phyloP scores from a whole-genome alignment of 768 basidiomycete genomes.

The Dendrothele bispora region DNA sequence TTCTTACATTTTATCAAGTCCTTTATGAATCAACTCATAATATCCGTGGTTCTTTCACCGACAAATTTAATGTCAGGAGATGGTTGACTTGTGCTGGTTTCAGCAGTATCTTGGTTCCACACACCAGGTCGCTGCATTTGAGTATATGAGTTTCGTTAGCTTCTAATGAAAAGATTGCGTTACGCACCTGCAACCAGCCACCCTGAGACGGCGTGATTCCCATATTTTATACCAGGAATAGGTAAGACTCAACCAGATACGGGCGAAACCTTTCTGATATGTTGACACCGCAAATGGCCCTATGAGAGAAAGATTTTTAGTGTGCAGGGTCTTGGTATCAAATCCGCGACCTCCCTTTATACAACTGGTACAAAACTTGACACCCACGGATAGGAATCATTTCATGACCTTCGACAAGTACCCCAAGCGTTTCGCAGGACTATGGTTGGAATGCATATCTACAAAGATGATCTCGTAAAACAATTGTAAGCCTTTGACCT shows the following conservation, averaged over 20 bases:
- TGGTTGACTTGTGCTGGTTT: not conserved
- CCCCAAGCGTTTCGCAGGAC: slow-evolving; percentile 23
- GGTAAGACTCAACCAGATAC: slow-evolving; percentile 37
- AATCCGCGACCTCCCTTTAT: slow-evolving; percentile 18
- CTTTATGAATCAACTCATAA: slow-evolving; percentile 17
- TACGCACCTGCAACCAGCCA: not conserved
- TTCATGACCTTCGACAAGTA: slow-evolving; percentile 23
- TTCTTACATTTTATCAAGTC: slow-evolving; percentile 22
- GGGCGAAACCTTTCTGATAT: slow-evolving; percentile 26
- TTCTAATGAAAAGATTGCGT: not conserved
- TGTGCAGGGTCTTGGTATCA: not conserved
- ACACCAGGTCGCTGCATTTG: slow-evolving; percentile 13
- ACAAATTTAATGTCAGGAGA: slow-evolving; percentile 28
- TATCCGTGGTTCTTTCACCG: slow-evolving; percentile 4
- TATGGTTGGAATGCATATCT: slow-evolving; percentile 19
- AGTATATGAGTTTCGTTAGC: not conserved
- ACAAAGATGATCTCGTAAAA: slow-evolving; percentile 26
- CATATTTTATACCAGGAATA: slow-evolving; percentile 32
- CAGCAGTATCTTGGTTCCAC: slow-evolving; percentile 26
- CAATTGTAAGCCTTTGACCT: not conserved
- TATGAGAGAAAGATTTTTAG: slow-evolving; percentile 5
- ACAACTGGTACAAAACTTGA: slow-evolving; percentile 26
- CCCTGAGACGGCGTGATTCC: not conserved
- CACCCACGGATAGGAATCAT: slow-evolving; percentile 28
- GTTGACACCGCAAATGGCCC: slow-evolving; percentile 29